Percentiles rank a stretch among this genome's conserved stretches.
These are phyloP conservation scores for Penicillium angulare DNA, from an alignment of 495 filamentous ascomycete genomes.

Conservation along the genomic window DNA sequence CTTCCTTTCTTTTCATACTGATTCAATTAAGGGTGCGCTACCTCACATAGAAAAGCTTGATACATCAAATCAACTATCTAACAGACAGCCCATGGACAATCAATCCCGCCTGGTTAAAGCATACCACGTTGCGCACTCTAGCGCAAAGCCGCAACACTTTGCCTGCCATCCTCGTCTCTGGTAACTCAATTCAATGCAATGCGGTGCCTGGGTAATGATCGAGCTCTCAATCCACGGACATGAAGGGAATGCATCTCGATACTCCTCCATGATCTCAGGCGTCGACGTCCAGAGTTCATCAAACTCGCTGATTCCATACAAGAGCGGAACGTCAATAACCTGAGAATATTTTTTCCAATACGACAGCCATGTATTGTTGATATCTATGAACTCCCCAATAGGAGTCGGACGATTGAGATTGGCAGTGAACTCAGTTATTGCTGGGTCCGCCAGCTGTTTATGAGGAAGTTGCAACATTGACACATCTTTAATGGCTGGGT, in stretches of 20 bases:
- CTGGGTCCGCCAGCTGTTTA: conserved; percentile 8
- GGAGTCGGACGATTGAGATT: conserved; percentile 23
- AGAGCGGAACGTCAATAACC: conserved; percentile 18
- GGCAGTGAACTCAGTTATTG: conserved; percentile 12
- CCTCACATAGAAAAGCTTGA: not conserved
- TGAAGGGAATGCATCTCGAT: conserved; percentile 18
- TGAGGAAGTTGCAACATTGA: conserved; percentile 15
- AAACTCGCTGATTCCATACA: conserved; percentile 20
- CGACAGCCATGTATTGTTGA: conserved; percentile 16
- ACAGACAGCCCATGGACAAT: no score
- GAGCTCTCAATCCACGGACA: conserved; percentile 21
- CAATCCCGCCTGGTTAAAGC: no score
- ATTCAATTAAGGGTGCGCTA: no score
- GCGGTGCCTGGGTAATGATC: conserved; percentile 16
- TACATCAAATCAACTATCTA: no score
- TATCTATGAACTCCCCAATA: conserved; percentile 17
- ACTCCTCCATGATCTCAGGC: conserved; percentile 13
- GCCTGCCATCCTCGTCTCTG: conserved; percentile 18
- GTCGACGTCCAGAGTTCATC: conserved; percentile 21
- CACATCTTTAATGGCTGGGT: conserved; percentile 19
- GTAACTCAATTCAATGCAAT: conserved; percentile 30
- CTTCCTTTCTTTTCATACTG: not conserved
- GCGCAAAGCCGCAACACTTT: no score
- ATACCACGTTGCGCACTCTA: no score
- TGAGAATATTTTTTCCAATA: conserved; percentile 19